Evolutionary conservation across 495 filamentous ascomycete genomes (phyloP).

Genomic region (Aspergillus campestris): DNA sequence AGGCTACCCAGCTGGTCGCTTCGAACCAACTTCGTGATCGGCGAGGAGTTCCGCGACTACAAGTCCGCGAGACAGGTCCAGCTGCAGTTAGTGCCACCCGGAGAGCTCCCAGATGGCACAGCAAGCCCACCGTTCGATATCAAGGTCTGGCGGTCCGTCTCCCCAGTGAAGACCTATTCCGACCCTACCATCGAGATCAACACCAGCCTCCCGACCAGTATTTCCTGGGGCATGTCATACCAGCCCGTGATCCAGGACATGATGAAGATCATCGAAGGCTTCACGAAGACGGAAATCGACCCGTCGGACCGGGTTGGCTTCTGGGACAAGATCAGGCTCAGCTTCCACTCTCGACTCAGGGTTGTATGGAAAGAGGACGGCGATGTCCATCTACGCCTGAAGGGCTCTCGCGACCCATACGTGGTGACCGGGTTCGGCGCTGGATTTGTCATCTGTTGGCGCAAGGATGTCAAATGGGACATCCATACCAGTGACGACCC

Average conservation of each 20-base stretch:
- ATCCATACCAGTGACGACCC: conserved; percentile 77
- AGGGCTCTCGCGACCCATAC: conserved; percentile 89
- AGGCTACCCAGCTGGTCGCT: conserved; percentile 75
- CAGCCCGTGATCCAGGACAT: conserved; percentile 98
- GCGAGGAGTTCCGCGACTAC: conserved; percentile 76
- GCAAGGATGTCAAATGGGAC: conserved; percentile 80
- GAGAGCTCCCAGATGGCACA: conserved; percentile 37
- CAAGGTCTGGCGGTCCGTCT: conserved; percentile 83
- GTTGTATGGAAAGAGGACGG: conserved; percentile 91
- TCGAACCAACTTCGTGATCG: conserved; percentile 90
- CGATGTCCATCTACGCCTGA: conserved; percentile 89
- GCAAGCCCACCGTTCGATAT: conserved; percentile 55
- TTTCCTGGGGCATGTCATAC: conserved; percentile 96
- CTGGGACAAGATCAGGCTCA: conserved; percentile 97
- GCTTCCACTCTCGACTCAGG: conserved; percentile 84
- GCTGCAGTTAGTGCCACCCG: conserved; percentile 77
- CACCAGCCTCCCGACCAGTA: conserved; percentile 79
- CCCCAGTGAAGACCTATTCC: conserved; percentile 94
- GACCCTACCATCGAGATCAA: conserved; percentile 88
- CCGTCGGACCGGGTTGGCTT: conserved; percentile 91
- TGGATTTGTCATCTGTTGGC: conserved; percentile 97
- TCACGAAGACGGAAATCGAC: conserved; percentile 91
- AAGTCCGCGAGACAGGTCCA: conserved; percentile 71
- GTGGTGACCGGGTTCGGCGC: conserved; percentile 85
- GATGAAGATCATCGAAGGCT: conserved; percentile 99